Evolutionary conservation across 176 grass and related monocot species (phyloP).

Genomic region (Musa itinerans): DNA sequence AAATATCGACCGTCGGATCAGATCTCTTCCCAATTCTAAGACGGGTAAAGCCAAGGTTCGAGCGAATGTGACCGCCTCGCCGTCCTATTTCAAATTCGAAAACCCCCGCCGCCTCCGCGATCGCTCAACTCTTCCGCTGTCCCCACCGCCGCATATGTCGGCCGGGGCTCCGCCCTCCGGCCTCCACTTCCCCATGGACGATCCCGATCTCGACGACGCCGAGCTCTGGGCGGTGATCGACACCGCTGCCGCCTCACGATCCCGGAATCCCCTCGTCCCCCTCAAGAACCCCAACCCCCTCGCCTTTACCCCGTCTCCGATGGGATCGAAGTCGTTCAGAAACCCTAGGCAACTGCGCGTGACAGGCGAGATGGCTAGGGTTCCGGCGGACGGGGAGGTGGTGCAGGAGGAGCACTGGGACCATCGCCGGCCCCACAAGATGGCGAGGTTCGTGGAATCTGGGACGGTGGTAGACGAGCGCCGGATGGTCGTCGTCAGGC

Average conservation of each 20-base stretch:
- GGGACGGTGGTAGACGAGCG: background rate
- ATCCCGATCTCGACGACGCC: constrained; percentile 57
- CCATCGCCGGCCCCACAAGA: constrained; percentile 4
- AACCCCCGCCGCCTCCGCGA: background rate
- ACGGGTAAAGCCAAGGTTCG: no score
- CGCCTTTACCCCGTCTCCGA: background rate
- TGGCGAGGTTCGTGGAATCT: constrained; percentile 9
- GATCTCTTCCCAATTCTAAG: no score
- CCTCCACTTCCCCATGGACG: constrained; percentile 32
- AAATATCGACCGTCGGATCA: background rate
- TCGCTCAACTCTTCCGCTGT: background rate
- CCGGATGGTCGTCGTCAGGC: constrained; percentile 22
- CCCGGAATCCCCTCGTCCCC: constrained; percentile 20
- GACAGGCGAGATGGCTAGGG: constrained; percentile 10
- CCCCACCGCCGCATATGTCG: background rate
- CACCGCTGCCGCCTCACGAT: constrained; percentile 34
- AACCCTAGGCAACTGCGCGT: constrained; percentile 27
- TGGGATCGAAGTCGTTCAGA: constrained; percentile 12
- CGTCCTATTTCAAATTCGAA: background rate
- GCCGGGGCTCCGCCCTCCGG: background rate
- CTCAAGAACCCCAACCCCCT: background rate
- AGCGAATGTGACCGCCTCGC: background rate
- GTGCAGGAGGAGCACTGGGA: constrained; percentile 44
- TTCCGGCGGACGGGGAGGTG: constrained; percentile 37
- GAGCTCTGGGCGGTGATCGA: constrained; percentile 79